These are phyloP conservation scores for Plectranthus barbatus DNA, from an alignment of 257 asterid genomes.

Conservation along the genomic window DNA sequence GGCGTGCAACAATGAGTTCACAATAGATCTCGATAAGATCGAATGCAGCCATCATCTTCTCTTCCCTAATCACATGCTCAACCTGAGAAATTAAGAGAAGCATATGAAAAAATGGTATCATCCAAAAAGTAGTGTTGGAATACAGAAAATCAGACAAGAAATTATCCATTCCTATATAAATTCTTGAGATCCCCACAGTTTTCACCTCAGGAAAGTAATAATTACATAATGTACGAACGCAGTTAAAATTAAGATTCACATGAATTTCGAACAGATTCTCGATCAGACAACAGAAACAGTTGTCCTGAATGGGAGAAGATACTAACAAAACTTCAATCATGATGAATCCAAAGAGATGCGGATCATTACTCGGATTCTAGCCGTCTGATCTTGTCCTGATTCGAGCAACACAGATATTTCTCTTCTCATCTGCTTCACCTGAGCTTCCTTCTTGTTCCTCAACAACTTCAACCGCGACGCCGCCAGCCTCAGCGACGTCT, in stretches of 20 bases:
- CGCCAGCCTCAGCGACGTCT: conserved; percentile 63
- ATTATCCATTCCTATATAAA: background rate
- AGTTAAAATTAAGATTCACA: background rate
- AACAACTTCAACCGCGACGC: conserved; percentile 66
- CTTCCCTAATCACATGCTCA: conserved; percentile 85
- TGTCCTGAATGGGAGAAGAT: background rate
- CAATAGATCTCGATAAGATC: conserved; percentile 71
- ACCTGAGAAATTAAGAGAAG: conserved; percentile 42
- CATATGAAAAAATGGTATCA: conserved; percentile 6
- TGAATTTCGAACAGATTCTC: background rate
- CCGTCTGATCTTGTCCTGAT: conserved; percentile 67
- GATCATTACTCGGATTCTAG: conserved; percentile 60
- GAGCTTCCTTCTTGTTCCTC: conserved; percentile 75
- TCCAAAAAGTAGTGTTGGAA: background rate
- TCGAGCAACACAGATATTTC: conserved; percentile 71
- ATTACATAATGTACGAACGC: background rate
- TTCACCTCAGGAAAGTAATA: background rate
- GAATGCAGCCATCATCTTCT: conserved; percentile 84
- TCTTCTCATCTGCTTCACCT: conserved; percentile 61
- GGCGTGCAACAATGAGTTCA: conserved; percentile 71
- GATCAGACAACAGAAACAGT: conserved; percentile 1
- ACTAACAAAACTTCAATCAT: background rate
- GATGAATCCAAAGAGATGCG: background rate
- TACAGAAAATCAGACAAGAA: background rate
- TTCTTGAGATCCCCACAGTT: background rate